Evolutionary conservation across 1,284 basidiomycete species (phyloP), one percentile per base, ranked within the genome.

Genomic region (Cryptococcus sp.): DNA sequence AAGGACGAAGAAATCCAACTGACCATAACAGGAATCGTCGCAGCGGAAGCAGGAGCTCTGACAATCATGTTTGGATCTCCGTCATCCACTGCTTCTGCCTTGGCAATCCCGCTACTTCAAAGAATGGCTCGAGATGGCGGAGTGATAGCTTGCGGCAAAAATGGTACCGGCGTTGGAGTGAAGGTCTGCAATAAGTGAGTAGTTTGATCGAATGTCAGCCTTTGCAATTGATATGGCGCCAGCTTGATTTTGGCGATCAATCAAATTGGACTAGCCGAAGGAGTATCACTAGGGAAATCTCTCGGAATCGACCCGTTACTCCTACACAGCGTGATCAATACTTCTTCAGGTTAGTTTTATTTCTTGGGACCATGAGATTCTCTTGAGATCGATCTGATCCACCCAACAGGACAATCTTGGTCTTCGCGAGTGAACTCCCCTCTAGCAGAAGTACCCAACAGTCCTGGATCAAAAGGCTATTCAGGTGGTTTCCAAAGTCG

Each of bases 171-270:
- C 7, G 64, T 74, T 11, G 71, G 67, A 4, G 70, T 73, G 38
- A 74, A 76, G 57, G 68, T 76, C 3, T 68, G 68, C 63, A 76
- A 74, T 61, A 74, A 74, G 73, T 74, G 38, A 50, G 71, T 65
- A n/a, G 10, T 32, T 2, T 49, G 2, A 32, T 49, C 31, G 47
- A 34, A 33, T 49, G 30, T 8, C 2, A 23, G 3, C 3, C 23
- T 3, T 10, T 8, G 10, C 44, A 10, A 34, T 46, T 56, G 34
- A 58, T 51, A 8, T 41, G 34, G 0, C 10, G 7, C 1, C 56
- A 76, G 74, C 57, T 57, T 75, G 43, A 68, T 76, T 14, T 58
- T 75, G 8, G 70, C 72, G 23, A 67, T 73, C 48, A 76, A 76
- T 55, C 74, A 76, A 60, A 73, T 76, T 45, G 74, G 62, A 7